phyloP scores from a whole-genome alignment of 2,329 filamentous ascomycete genomes.

The Aureobasidium zeae region DNA sequence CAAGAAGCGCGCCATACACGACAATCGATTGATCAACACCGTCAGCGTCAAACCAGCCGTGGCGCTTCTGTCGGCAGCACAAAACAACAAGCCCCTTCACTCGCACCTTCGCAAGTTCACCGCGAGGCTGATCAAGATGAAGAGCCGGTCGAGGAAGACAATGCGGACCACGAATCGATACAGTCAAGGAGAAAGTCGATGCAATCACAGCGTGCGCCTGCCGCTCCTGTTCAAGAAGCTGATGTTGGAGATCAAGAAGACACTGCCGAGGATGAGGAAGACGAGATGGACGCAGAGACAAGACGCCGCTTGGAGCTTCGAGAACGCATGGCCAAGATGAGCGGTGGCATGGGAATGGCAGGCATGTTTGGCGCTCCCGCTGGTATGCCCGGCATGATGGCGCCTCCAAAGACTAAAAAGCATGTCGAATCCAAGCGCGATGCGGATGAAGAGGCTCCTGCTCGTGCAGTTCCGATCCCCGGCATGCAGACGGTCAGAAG shows the following conservation, averaged over 20 bases:
- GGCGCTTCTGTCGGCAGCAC: slow-evolving; percentile 1
- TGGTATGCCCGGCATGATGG: slow-evolving; percentile 46
- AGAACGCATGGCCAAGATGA: slow-evolving; percentile 97
- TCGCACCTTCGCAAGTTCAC: neutral
- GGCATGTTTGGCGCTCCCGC: slow-evolving; percentile 76
- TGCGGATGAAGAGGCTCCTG: slow-evolving; percentile 26
- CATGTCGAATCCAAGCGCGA: slow-evolving; percentile 29
- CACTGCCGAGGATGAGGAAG: slow-evolving; percentile 53
- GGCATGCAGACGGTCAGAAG: slow-evolving; percentile 50
- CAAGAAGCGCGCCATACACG: neutral
- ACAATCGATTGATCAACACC: slow-evolving; percentile 9
- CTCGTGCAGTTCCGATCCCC: slow-evolving; percentile 48
- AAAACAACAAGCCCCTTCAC: neutral
- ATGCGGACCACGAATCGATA: slow-evolving; percentile 59
- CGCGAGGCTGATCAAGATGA: slow-evolving; percentile 50
- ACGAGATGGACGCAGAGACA: slow-evolving; percentile 80
- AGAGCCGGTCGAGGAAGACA: slow-evolving; percentile 53
- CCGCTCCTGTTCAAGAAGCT: slow-evolving; percentile 34
- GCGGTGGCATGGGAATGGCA: slow-evolving; percentile 92
- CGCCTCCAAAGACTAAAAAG: slow-evolving; percentile 37
- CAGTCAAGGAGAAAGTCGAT: slow-evolving; percentile 17
- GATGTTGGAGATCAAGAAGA: slow-evolving; percentile 44
- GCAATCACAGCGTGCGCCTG: slow-evolving; percentile 29
- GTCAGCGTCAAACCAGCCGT: slow-evolving; percentile 2
- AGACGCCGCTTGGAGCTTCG: slow-evolving; percentile 78